Base-by-base conservation (phyloP, 148 eudicot species). In the Diospyros kaki region DNA sequence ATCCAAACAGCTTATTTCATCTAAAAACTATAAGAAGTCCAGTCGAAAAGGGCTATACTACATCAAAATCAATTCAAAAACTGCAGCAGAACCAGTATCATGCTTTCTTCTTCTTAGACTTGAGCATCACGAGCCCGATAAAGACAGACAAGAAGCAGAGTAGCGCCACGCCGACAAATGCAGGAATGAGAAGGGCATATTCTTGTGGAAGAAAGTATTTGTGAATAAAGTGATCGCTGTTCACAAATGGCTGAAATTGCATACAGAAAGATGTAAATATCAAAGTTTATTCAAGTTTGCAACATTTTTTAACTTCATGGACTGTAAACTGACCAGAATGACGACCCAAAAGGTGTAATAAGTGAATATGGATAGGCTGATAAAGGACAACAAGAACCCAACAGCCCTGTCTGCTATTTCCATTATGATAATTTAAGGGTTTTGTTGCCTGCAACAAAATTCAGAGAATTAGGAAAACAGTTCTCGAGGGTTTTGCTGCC, bases 331-430 rank as follows among this genome's bases (percentile, higher is more conserved):
- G 38, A 91, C 98, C 89, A 94, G 76, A 68, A 91, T 90, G 79
- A 94, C 87, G 72, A 94, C 91, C 98, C 98, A 94, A 73, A 94
- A 90, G 58, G 97, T 91, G 79, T 91, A 91, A 76, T 94, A 94
- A 4, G 98, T 88, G 83, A 94, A 94, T 77, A 94, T 76, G 67
- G 91, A 86, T 78, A 94, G 76, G 84, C 98, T 94, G 71, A 72
- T 84, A 51, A 87, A 67, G 15, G 94, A 80, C 67, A 94, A 75
- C 28, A 91, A 69, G 60, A 91, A 83, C 66, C 98, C 97, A 76
- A 94, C 91, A 4, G 89, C 97, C 74, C 90, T 88, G 77, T 94
- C 98, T 43, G 98, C 98, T 74, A 91, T 80, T 63, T 91, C 98
- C 98, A 94, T 94, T 77, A 60, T 51, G 50, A n/a, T 4, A 59